Conservation (phyloP, 2,329 filamentous ascomycete species). For the Talaromyces sp. region DNA sequence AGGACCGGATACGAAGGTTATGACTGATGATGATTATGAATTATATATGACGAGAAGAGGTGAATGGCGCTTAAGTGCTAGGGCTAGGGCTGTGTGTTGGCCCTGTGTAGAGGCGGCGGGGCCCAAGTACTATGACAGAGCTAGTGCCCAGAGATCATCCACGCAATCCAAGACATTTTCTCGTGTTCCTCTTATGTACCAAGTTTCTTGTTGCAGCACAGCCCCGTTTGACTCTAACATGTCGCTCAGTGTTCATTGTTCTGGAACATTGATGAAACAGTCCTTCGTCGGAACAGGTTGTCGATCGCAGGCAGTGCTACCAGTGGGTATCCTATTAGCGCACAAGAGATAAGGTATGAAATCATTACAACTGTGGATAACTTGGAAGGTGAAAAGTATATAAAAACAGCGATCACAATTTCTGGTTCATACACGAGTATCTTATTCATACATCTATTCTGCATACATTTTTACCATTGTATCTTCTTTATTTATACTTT, state of each 20-base stretch:
- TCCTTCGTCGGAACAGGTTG: background rate
- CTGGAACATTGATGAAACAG: background rate
- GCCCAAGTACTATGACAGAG: background rate
- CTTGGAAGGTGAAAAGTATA: background rate
- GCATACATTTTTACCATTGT: background rate
- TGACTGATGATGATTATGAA: background rate
- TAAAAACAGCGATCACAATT: background rate
- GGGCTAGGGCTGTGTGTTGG: background rate
- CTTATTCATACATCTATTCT: background rate
- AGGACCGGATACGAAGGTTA: background rate
- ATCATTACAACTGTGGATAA: background rate
- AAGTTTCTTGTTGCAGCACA: background rate
- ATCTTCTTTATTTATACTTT: background rate
- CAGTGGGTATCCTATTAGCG: background rate
- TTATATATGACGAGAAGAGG: background rate
- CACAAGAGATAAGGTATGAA: background rate
- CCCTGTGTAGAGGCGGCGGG: background rate
- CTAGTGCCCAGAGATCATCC: background rate
- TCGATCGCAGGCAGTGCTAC: background rate
- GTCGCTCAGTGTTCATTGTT: too few species aligned
- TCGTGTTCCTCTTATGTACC: background rate
- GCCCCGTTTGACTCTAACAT: background rate
- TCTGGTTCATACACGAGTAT: background rate
- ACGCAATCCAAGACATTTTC: slow-evolving; percentile 1
- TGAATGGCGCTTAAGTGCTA: background rate